Base-by-base conservation (phyloP, 2,329 filamentous ascomycete species). In the Phialophora tarda region DNA sequence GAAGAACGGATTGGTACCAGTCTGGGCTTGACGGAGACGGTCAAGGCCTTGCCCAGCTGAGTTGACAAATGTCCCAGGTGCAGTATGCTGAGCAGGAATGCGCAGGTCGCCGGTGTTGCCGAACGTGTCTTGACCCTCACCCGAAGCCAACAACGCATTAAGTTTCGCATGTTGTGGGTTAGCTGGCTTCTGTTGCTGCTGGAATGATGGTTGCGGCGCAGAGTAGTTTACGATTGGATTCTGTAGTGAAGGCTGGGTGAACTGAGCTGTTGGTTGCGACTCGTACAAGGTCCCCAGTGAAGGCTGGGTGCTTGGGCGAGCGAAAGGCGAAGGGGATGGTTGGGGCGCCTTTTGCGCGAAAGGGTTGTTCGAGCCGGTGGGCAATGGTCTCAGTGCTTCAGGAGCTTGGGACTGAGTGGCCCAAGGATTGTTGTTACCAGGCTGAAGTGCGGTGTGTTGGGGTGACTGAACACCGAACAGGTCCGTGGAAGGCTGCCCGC, bases 281-380 rank as follows among this genome's bases (percentile, higher is more conserved):
- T 97, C 93, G 30, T 89, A 89, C 17, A 97, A 83, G 3, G 89
- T 88, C 72, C 88, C 87, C 59, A 98, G 85, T 2, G 89, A 88
- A 12, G 92, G 89, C 81, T 88, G 75, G 81, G 87, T 75, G 83
- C 89, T 81, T 71, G 85, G 81, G 65, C 85, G 82, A 66, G 79
- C 79, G 74, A 90, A 88, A n/a, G 89, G 85, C 12, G 86, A 84
- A 17, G 71, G 70, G 17, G 71, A 68, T 47, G 68, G 24, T 53
- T 64, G 66, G 41, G 67, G 69, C 7, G 66, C 58, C 54, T 61
- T 71, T 57, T 72, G 71, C 28, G 95, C 94, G 75, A 99, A 99
- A 2, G 95, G 95, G 77, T 99, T 99, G 83, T 99, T 99, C 17
- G 95, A 98, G 56, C 95, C 95, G 2, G 95, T 99, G 3, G 91